These are phyloP conservation scores for Coniosporium apollinis DNA, from an alignment of 495 filamentous ascomycete species.

Conservation along the genomic window DNA sequence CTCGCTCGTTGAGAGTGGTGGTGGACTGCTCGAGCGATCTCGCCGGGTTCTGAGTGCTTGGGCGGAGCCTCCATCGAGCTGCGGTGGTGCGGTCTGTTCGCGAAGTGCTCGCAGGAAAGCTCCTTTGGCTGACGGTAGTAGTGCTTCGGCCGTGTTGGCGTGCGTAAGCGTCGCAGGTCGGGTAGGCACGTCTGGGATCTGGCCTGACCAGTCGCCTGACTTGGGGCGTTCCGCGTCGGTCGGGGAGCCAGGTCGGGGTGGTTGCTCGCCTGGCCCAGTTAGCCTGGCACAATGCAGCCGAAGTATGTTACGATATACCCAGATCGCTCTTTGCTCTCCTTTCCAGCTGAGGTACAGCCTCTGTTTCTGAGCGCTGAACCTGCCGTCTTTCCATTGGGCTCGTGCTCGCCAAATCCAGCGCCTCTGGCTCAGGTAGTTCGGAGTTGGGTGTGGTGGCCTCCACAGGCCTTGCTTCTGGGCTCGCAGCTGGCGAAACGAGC, in stretches of 20 bases:
- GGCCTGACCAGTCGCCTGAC: too few relatives aligned
- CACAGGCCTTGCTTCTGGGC: conserved; percentile 45
- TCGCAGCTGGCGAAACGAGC: conserved; percentile 68
- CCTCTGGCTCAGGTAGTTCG: conserved; percentile 66
- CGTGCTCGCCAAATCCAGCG: conserved; percentile 45
- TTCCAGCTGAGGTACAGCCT: conserved; percentile 8
- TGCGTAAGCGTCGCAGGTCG: too few relatives aligned
- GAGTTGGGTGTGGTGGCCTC: conserved; percentile 35
- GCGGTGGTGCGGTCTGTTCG: too few relatives aligned
- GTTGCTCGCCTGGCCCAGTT: too few relatives aligned
- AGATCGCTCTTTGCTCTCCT: conserved; percentile 32
- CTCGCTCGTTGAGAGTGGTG: conserved; percentile 53
- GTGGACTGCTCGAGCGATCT: conserved; percentile 56
- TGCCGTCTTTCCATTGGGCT: conserved; percentile 3
- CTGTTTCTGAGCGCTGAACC: conserved; percentile 3
- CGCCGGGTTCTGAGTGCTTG: conserved; percentile 12
- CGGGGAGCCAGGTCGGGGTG: too few relatives aligned
- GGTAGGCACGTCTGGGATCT: too few relatives aligned
- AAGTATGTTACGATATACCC: conserved; percentile 19
- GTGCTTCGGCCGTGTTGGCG: conserved; percentile 10
- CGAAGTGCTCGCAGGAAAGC: conserved; percentile 6
- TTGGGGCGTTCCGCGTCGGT: too few relatives aligned
- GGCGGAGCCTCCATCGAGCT: too few relatives aligned
- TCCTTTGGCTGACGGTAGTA: conserved; percentile 10
- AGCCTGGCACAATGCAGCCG: neutral